Conservation (phyloP, 257 asterid species). For the Paulownia fortunei region DNA sequence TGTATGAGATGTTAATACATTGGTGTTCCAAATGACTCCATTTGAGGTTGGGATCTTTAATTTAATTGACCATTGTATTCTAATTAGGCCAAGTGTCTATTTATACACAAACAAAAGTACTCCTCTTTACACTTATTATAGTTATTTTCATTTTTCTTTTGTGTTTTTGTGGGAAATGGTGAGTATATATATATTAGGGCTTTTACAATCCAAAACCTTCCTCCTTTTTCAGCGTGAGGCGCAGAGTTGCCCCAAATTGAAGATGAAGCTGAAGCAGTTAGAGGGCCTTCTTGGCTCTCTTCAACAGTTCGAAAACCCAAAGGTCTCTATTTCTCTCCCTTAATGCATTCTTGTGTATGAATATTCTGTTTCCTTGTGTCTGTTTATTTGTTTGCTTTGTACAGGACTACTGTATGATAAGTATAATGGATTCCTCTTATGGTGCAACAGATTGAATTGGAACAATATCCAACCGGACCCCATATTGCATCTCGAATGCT, state of each 20-base stretch:
- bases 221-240: neutral
- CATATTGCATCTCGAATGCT: conserved; percentile 96
- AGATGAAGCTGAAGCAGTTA: conserved; percentile 86
- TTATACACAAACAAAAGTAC: no score
- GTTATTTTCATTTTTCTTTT: no score
- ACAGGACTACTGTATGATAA: neutral
- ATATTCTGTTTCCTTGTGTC: neutral
- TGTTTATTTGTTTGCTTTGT: neutral
- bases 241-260: conserved; percentile 18
- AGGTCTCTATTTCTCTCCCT: conserved; percentile 48
- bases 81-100: no score
- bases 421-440: neutral
- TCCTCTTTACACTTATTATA: no score
- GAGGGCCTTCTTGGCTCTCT: conserved; percentile 74
- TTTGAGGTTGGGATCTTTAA: no score
- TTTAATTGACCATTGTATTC: no score
- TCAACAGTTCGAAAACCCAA: conserved; percentile 76
- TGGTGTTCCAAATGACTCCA: no score
- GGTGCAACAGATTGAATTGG: conserved; percentile 77
- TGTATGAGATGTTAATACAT: no score
- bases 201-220: neutral
- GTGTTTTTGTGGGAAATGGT: neutral
- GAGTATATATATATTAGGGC: neutral
- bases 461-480: conserved; percentile 96
- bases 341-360: neutral